Conservation (phyloP, 805 yeast genomes). For the Grigorovia humatica region DNA sequence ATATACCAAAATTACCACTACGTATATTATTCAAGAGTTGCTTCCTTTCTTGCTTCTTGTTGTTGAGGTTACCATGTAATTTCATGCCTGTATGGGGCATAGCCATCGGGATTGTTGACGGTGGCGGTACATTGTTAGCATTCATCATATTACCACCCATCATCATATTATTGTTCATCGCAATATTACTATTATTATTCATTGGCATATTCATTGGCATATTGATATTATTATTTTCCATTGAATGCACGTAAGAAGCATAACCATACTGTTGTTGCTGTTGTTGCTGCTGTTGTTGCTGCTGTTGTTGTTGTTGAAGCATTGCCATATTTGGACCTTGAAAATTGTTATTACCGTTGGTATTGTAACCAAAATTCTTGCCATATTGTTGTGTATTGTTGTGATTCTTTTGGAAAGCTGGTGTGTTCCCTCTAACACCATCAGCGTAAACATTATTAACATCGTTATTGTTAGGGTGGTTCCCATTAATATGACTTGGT, state of each 20-base stretch:
- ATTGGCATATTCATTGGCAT: too few species aligned
- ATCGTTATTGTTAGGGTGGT: not conserved
- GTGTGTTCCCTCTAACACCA: not conserved
- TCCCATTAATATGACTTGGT: not conserved
- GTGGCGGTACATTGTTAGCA: conserved; percentile 1
- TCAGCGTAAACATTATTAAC: not conserved
- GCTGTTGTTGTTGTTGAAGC: not conserved
- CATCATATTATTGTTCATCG: not conserved
- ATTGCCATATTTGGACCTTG: not conserved
- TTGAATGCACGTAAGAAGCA: not conserved
- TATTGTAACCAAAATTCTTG: not conserved
- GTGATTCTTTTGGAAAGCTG: not conserved
- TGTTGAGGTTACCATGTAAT: conserved; percentile 33
- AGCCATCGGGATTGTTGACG: conserved; percentile 5
- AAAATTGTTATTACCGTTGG: too few species aligned
- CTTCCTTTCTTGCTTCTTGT: conserved; percentile 39
- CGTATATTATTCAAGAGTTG: conserved; percentile 53
- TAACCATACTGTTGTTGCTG: not conserved
- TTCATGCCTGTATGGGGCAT: conserved; percentile 28
- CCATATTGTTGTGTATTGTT: not conserved
- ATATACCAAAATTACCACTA: conserved; percentile 62
- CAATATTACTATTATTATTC: not conserved
- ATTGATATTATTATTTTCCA: not conserved
- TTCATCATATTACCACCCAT: not conserved
- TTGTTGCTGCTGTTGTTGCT: not conserved